phyloP scores from a whole-genome alignment of 2,329 filamentous ascomycete genomes.

The Pyrenophora tritici-repentis region DNA sequence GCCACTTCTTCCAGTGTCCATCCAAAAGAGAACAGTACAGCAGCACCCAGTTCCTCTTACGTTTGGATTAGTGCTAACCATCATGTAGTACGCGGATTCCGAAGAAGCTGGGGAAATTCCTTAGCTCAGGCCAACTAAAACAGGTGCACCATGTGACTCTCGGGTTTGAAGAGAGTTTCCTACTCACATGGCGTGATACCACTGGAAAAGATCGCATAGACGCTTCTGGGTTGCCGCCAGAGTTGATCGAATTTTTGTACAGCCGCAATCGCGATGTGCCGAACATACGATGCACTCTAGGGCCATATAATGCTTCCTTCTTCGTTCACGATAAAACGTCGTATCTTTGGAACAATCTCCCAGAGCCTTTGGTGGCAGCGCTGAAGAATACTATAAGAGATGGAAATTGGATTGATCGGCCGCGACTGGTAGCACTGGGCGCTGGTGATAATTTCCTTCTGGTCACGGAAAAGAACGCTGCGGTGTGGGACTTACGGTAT shows the following conservation, averaged over 20 bases:
- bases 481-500: slow-evolving; percentile 34
- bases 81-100: slow-evolving; percentile 33
- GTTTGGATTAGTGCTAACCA: background rate
- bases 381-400: slow-evolving; percentile 36
- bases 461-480: slow-evolving; percentile 36
- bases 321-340: slow-evolving; percentile 34
- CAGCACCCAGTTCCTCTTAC: background rate
- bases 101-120: slow-evolving; percentile 29
- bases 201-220: slow-evolving; percentile 33
- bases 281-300: slow-evolving; percentile 35
- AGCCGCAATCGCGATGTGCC: slow-evolving; percentile 33
- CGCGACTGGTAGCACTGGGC: slow-evolving; percentile 41
- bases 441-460: slow-evolving; percentile 36
- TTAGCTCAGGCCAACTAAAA: slow-evolving; percentile 31
- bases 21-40: slow-evolving; percentile 28
- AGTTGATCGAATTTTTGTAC: slow-evolving; percentile 34
- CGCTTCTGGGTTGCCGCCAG: slow-evolving; percentile 29
- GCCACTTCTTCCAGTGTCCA: slow-evolving; percentile 42
- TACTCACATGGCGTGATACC: slow-evolving; percentile 41
- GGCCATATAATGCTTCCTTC: slow-evolving; percentile 43
- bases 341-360: slow-evolving; percentile 43
- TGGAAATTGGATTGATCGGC: slow-evolving; percentile 38
- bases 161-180: slow-evolving; percentile 41
- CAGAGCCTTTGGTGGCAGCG: slow-evolving; percentile 26
- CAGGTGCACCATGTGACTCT: slow-evolving; percentile 39